Percentiles rank a stretch among this genome's conserved stretches.
These are phyloP conservation scores for Pleurotus salmoneostramineus DNA, from an alignment of 768 basidiomycete species.

Conservation along the genomic window DNA sequence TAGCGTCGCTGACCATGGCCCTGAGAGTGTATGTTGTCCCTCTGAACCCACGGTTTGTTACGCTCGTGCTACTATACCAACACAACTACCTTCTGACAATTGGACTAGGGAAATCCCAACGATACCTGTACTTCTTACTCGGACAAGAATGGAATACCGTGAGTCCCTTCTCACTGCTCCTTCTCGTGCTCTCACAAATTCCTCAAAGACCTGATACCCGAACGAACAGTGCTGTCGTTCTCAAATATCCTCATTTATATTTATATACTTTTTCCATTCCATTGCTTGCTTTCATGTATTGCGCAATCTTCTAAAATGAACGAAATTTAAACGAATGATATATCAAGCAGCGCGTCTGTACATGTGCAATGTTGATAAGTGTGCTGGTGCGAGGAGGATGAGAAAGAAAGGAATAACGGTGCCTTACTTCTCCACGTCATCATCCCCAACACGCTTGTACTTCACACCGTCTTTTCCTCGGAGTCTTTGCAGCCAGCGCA, in stretches of 20 bases:
- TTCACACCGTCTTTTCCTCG: slow-evolving; percentile 27
- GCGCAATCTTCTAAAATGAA: background rate
- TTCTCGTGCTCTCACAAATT: background rate
- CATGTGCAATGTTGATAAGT: slow-evolving; percentile 6
- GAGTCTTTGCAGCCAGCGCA: slow-evolving; percentile 38
- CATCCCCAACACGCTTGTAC: slow-evolving; percentile 45
- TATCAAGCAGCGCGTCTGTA: slow-evolving; percentile 24
- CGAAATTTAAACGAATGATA: background rate
- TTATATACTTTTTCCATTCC: background rate
- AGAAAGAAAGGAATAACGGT: background rate
- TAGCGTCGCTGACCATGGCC: slow-evolving; percentile 53
- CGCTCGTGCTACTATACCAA: background rate
- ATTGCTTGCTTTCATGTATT: too few relatives aligned
- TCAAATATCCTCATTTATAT: slow-evolving; percentile 1
- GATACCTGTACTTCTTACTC: slow-evolving; percentile 71
- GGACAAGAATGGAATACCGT: slow-evolving; percentile 63
- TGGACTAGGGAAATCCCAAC: slow-evolving; percentile 33
- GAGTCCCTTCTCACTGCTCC: slow-evolving; percentile 19
- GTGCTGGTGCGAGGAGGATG: background rate
- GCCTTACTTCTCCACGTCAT: slow-evolving; percentile 49
- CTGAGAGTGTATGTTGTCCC: slow-evolving; percentile 67
- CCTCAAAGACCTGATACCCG: slow-evolving; percentile 34
- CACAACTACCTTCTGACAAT: background rate
- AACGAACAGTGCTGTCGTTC: slow-evolving; percentile 16
- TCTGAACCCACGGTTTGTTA: slow-evolving; percentile 53